A percentile compares a stretch with the other conserved stretches of the same genome.
Evolutionary conservation across 495 filamentous ascomycete species (phyloP).

Genomic region (Thermothielavioides terrestris): DNA sequence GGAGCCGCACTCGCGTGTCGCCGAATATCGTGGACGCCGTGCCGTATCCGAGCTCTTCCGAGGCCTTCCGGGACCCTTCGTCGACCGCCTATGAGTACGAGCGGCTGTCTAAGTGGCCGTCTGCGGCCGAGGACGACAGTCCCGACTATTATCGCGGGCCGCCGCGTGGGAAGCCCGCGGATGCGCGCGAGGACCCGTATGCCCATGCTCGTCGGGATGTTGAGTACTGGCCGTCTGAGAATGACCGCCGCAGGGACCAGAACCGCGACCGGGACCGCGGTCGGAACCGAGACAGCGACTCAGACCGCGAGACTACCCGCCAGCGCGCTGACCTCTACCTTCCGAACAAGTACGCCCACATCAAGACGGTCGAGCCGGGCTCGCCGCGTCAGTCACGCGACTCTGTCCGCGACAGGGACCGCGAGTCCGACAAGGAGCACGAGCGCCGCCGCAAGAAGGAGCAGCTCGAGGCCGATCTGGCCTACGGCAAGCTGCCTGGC

Average conservation of each 20-base stretch:
- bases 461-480: conserved; percentile 37
- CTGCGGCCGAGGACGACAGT: conserved; percentile 20
- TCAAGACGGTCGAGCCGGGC: conserved; percentile 12
- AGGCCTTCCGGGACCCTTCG: conserved; percentile 26
- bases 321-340: conserved; percentile 13
- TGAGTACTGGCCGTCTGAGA: conserved; percentile 23
- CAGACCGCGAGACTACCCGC: conserved; percentile 7
- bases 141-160: conserved; percentile 17
- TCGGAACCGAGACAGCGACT: conserved; percentile 8
- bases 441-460: conserved; percentile 28
- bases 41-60: conserved; percentile 37
- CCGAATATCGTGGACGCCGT: conserved; percentile 39
- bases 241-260: conserved; percentile 22
- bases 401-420: conserved; percentile 22
- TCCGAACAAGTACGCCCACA: conserved; percentile 20
- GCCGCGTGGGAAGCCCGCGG: conserved; percentile 3
- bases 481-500: conserved; percentile 34
- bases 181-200: conserved; percentile 10
- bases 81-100: conserved; percentile 26
- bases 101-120: conserved; percentile 25
- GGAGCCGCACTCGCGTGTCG: conserved; percentile 30
- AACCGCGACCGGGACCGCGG: conserved; percentile 16
- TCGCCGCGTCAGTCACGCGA: conserved; percentile 25
- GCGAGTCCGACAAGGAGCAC: conserved; percentile 27
- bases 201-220: conserved; percentile 14